Base-by-base conservation (phyloP, 116 monocot genomes). In the Papilionanthe hybrid region DNA sequence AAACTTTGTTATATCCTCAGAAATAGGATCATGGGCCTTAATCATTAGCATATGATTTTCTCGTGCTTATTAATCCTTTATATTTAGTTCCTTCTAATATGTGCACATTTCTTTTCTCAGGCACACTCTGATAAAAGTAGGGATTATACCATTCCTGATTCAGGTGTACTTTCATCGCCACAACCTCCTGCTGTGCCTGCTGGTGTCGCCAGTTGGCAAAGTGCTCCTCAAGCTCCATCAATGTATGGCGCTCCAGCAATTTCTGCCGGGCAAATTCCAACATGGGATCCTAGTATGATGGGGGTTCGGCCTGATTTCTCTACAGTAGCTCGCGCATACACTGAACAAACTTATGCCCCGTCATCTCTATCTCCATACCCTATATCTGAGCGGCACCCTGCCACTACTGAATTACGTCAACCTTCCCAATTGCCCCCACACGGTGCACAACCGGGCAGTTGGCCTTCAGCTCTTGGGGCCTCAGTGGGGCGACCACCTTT, bases 201-300 rank as follows among this genome's bases (percentile, higher is more conserved):
- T 22, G 58, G 4, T 58, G 7, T 22, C 20, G 58, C 20, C n/a
- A 58, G 58, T 58, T 58, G 58, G 58, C 58, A 58, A 58, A 19
- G 58, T 1, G 58, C 58, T 58, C 58, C 58, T 18, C 58, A 58
- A 6, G 22, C 58, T 58, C 37, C 37, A 37, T 37, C 37, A 37
- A 37, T 37, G 37, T 37, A 37, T 37, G 1, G 37, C 0, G 37
- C 2, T 18, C 58, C n/a, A 5, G 58, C 58, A 58, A 58, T 22
- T 58, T 58, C 58, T 58, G 58, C 17, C 1, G 22, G 58, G 58
- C n/a, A 58, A 58, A 58, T 58, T 17, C 20, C 58, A 58, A 22
- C 58, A 58, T 58, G 58, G 58, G 58, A 58, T 58, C 58, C 58
- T 58, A 18, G n/a, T 58, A 58, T 58, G 58, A 58, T n/a, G 58